phyloP scores from a whole-genome alignment of 129 eudicot species.

The Mikania micrantha region DNA sequence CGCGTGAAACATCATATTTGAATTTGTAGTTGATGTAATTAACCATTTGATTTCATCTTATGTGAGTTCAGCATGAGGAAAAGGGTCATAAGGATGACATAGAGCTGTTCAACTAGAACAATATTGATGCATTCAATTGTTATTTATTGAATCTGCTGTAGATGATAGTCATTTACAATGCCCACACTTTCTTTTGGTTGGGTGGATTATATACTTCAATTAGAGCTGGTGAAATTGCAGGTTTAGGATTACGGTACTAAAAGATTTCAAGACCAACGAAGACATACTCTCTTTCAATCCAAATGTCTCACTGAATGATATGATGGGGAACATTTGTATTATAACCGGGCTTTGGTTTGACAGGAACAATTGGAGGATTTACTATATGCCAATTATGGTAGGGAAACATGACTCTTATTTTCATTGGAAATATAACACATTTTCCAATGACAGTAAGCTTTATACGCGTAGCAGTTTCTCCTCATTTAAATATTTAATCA shows the following conservation, averaged over 20 bases:
- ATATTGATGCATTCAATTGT: neutral
- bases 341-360: constrained; percentile 46
- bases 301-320: constrained; percentile 39
- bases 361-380: constrained; percentile 39
- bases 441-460: no score
- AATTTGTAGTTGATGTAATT: neutral
- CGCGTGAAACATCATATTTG: neutral
- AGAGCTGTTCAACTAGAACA: neutral
- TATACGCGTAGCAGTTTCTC: no score
- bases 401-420: no score
- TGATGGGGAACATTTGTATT: constrained; percentile 60
- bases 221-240: constrained; percentile 51
- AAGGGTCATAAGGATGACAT: neutral
- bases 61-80: no score
- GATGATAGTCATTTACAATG: constrained; percentile 6
- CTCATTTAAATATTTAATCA: no score
- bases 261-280: constrained; percentile 27
- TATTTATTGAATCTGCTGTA: neutral
- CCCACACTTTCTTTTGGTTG: constrained; percentile 40
- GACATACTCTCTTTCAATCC: constrained; percentile 44
- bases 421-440: no score
- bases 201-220: constrained; percentile 28
- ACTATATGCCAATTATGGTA: constrained; percentile 55
- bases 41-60: neutral
- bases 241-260: constrained; percentile 37